These are phyloP conservation scores for Candolleomyces aberdarensis DNA, from an alignment of 768 basidiomycete genomes.

Conservation along the genomic window DNA sequence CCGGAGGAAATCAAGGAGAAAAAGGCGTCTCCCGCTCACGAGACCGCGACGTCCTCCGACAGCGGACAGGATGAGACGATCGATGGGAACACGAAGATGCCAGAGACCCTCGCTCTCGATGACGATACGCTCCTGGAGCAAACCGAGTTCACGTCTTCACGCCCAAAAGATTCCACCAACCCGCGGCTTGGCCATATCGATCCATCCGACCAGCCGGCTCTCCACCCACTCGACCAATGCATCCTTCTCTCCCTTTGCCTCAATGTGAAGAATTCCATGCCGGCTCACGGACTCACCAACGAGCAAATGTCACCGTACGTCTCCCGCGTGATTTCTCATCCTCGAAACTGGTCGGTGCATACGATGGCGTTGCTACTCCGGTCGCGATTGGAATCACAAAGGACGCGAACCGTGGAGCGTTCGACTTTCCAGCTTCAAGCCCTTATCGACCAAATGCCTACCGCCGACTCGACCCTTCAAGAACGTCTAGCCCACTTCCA, in stretches of 20 bases:
- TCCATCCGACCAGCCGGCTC: slow-evolving; percentile 77
- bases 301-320: slow-evolving; percentile 95
- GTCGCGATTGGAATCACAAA: slow-evolving; percentile 82
- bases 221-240: slow-evolving; percentile 92
- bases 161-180: slow-evolving; percentile 37
- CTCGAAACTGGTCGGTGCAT: slow-evolving; percentile 93
- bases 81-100: slow-evolving; percentile 36
- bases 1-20: slow-evolving; percentile 16
- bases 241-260: slow-evolving; percentile 90
- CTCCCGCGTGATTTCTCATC: slow-evolving; percentile 82
- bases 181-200: slow-evolving; percentile 68
- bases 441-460: slow-evolving; percentile 95
- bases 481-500: slow-evolving; percentile 84
- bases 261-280: slow-evolving; percentile 86
- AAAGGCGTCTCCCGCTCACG: slow-evolving; percentile 8
- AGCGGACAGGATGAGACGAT: slow-evolving; percentile 3
- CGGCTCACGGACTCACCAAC: slow-evolving; percentile 82
- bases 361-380: slow-evolving; percentile 95
- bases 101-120: slow-evolving; percentile 82
- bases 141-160: slow-evolving; percentile 84
- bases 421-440: slow-evolving; percentile 92
- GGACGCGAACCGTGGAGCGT: slow-evolving; percentile 92
- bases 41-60: slow-evolving; percentile 1
- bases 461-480: slow-evolving; percentile 65
- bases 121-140: slow-evolving; percentile 96